A percentile compares a stretch with the other conserved stretches of the same genome.
Evolutionary conservation across 805 yeast species (phyloP).

Genomic region (Maudiozyma saulgeensis): DNA sequence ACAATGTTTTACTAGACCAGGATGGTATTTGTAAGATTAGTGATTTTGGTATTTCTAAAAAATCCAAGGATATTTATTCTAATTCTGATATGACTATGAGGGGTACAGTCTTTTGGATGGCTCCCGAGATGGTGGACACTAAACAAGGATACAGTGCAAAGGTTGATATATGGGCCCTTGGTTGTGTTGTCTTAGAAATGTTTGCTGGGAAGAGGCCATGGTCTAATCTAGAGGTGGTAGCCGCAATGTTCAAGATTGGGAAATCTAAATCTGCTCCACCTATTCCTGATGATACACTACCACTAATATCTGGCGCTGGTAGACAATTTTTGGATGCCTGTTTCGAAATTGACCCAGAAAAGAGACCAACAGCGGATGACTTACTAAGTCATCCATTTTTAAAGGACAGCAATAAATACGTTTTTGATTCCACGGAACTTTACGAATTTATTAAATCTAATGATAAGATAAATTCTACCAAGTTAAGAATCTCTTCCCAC

Average conservation of each 20-base stretch:
- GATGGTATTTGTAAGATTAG: constrained; percentile 94
- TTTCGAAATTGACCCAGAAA: constrained; percentile 68
- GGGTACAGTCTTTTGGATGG: constrained; percentile 99
- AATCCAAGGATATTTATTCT: constrained; percentile 73
- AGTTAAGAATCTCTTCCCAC: constrained; percentile 20
- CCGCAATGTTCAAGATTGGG: constrained; percentile 87
- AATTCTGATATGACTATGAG: constrained; percentile 97
- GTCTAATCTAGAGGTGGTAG: constrained; percentile 90
- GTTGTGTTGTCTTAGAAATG: constrained; percentile 96
- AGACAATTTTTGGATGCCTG: constrained; percentile 65
- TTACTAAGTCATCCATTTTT: constrained; percentile 49
- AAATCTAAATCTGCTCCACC: constrained; percentile 88
- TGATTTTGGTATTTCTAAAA: constrained; percentile 92
- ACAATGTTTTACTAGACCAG: constrained; percentile 74
- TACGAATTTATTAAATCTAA: constrained; percentile 43
- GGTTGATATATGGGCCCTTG: constrained; percentile 96
- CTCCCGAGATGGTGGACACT: constrained; percentile 94
- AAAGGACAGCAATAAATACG: constrained; percentile 32
- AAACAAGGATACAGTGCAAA: constrained; percentile 94
- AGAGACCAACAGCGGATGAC: constrained; percentile 76
- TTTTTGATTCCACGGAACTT: constrained; percentile 45
- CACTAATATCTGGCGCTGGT: constrained; percentile 54
- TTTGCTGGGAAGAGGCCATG: constrained; percentile 96
- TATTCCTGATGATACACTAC: constrained; percentile 78
- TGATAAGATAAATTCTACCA: constrained; percentile 29